phyloP scores from a whole-genome alignment of 106 monocot species.

The Dendrobium nobile region DNA sequence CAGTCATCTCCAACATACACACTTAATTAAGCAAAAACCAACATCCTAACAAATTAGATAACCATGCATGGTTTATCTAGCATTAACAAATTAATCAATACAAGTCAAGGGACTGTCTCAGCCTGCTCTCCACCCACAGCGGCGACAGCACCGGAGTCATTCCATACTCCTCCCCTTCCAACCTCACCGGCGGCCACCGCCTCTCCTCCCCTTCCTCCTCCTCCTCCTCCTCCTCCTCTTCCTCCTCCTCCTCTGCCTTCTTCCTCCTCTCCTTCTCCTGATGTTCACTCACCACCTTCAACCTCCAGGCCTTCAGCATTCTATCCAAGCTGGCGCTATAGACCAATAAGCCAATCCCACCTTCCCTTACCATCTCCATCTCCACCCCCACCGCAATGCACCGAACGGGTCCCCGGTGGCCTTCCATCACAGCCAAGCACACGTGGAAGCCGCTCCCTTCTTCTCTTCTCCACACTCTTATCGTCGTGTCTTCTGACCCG shows the following conservation, averaged over 20 bases:
- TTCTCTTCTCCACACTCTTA: slow-evolving; percentile 68
- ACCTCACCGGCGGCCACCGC: background rate
- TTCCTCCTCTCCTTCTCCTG: background rate
- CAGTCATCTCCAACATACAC: too few species aligned
- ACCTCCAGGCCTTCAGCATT: slow-evolving; percentile 45
- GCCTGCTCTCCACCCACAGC: slow-evolving; percentile 22
- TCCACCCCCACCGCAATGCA: slow-evolving; percentile 34
- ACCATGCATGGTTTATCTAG: too few species aligned
- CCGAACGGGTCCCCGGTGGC: slow-evolving; percentile 43
- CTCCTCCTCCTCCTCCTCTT: background rate
- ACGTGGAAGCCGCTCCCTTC: slow-evolving; percentile 19
- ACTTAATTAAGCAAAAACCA: too few species aligned
- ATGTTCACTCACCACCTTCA: slow-evolving; percentile 12
- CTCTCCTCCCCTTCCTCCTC: background rate
- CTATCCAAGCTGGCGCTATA: slow-evolving; percentile 40
- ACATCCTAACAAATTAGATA: too few species aligned
- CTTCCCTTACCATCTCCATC: slow-evolving; percentile 16
- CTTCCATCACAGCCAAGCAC: slow-evolving; percentile 46
- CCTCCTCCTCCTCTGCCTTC: background rate
- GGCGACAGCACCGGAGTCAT: slow-evolving; percentile 32
- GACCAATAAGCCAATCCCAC: slow-evolving; percentile 30
- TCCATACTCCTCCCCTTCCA: slow-evolving; percentile 8
- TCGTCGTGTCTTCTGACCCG: slow-evolving; percentile 63
- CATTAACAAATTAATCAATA: background rate
- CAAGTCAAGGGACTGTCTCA: background rate